Evolutionary conservation across 2,329 filamentous ascomycete genomes (phyloP).

Genomic region (Botrytis fragariae): DNA sequence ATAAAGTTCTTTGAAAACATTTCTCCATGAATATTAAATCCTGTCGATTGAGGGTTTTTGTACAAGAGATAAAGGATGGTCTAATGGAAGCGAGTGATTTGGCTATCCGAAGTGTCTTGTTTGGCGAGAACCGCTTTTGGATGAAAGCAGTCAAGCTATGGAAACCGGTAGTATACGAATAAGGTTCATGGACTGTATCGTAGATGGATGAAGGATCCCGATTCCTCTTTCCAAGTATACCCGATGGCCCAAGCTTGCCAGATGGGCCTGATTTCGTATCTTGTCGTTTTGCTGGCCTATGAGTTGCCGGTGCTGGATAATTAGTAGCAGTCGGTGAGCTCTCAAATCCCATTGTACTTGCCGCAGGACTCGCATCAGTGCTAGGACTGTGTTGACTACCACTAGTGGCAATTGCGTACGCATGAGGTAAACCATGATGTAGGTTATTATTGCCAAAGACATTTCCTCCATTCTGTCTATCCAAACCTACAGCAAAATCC

Average conservation of each 20-base stretch:
- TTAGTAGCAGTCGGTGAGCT: constrained; percentile 48
- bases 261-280: constrained; percentile 29
- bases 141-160: constrained; percentile 83
- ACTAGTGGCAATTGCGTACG: constrained; percentile 62
- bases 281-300: constrained; percentile 35
- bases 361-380: constrained; percentile 61
- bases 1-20: constrained; percentile 87
- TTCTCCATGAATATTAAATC: constrained; percentile 98
- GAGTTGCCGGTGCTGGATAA: constrained; percentile 25
- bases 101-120: constrained; percentile 78
- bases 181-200: constrained; percentile 83
- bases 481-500: constrained; percentile 51
- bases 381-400: constrained; percentile 62
- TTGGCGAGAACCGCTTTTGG: constrained; percentile 71
- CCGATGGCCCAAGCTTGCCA: constrained; percentile 35
- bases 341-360: constrained; percentile 53
- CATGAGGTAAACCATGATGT: constrained; percentile 62
- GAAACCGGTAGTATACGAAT: constrained; percentile 86
- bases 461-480: constrained; percentile 43
- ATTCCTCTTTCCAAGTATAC: constrained; percentile 49
- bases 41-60: constrained; percentile 79
- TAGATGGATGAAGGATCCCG: constrained; percentile 84
- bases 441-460: constrained; percentile 45
- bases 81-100: constrained; percentile 86
- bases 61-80: constrained; percentile 89